These are phyloP conservation scores for Phytophthora syringae DNA, from an alignment of 352 stramenopile species.

Conservation along the genomic window DNA sequence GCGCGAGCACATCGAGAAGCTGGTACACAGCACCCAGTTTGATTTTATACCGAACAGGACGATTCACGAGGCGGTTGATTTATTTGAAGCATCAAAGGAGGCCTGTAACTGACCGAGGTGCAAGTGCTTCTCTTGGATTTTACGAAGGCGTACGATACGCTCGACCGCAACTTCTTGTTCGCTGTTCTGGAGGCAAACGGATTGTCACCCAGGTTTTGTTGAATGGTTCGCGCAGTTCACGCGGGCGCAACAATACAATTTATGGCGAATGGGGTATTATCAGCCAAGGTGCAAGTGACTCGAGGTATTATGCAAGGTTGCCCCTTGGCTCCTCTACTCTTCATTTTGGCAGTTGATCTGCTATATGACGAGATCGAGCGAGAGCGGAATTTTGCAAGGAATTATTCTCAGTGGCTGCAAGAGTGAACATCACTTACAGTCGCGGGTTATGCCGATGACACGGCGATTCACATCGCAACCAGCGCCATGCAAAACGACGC, in stretches of 20 bases:
- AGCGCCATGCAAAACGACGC: too few relatives aligned
- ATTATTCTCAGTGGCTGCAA: too few relatives aligned
- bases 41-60: conserved; percentile 2
- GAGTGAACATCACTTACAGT: too few relatives aligned
- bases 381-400: not conserved
- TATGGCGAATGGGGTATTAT: not conserved
- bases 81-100: conserved; percentile 1
- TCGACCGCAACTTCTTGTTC: not conserved
- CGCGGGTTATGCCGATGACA: too few relatives aligned
- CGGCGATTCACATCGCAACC: too few relatives aligned
- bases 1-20: not conserved
- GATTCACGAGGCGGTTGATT: conserved; percentile 11
- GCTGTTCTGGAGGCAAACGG: not conserved
- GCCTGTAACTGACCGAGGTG: not conserved
- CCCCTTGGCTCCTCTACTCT: not conserved
- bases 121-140: not conserved
- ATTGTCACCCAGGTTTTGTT: not conserved
- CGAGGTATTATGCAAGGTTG: not conserved
- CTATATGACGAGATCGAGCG: not conserved
- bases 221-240: not conserved
- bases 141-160: not conserved
- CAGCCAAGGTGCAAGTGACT: not conserved
- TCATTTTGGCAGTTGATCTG: not conserved
- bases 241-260: not conserved
- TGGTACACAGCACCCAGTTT: conserved; percentile 4